Base-by-base conservation (phyloP, 805 yeast species). In the Schwanniomyces yamadae region DNA sequence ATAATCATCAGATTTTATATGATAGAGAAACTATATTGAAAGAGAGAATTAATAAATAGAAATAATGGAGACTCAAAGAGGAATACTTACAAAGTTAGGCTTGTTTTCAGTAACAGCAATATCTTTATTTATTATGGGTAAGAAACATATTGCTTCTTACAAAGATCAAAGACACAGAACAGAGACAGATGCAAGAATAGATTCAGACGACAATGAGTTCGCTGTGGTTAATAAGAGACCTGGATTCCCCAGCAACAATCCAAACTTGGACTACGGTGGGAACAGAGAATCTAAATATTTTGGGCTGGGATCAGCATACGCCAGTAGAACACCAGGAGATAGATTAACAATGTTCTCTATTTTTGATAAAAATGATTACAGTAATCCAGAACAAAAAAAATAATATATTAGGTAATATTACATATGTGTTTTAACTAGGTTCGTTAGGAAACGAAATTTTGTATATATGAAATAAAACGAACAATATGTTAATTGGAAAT, bases 261-360 rank as follows among this genome's bases (percentile, higher is more conserved):
- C 66, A 5, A 48, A 49, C 9, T 52, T 59, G 8, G 60, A 55
- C 29, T 54, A 61, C 11, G 63, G 61, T 1, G 62, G 59, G 15
- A 49, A 59, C 28, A 62, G 89, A 42, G 78, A 78, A 43, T 76
- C 82, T 35, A 78, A 74, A 48, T 84, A 72, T 50, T 85, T 81
- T 46, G 91, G 89, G 4, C 69, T 82, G 1, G 86, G 87, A 1
- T 63, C 64, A 36, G 74, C 85, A 31, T 80, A 80, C 37, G 55
- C 63, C 24, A 64, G 78, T n/a, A 68, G 85, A 49, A 73, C 64
- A 37, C 60, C 71, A 11, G 86, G 85, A 42, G 89, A 80, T 49
- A 50, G 68, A 30, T 56, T 68, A 28, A 55, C 66, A 12, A 50
- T 67, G 50, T 57, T 47, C 37, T 39, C 51, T 19, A 33, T 59